Evolutionary conservation across 116 monocot species (phyloP), one percentile per base, ranked within the genome.

Genomic region (Zostera marina): DNA sequence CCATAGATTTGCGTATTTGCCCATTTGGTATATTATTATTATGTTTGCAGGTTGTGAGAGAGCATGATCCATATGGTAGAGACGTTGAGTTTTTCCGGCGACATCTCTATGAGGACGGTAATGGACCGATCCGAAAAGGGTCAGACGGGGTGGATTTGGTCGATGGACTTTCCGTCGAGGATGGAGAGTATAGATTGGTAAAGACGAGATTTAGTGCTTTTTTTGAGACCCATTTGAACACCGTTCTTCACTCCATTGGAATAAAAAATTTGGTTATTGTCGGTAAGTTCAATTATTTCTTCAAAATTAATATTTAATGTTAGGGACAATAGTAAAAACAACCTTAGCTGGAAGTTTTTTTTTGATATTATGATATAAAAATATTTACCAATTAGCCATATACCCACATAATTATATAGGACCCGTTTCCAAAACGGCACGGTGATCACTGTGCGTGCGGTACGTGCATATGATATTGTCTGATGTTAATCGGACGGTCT

Each of bases 181-280:
- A 82, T 68, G 79, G 80, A 15, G 94, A 96, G 10, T 88, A 88
- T 61, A 85, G 88, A 58, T 54, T 96, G 41, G 80, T 80, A 38
- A 96, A 96, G 71, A 88, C 85, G 11, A 81, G 94, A 10, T 96
- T 96, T 65, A 96, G 94, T 66, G 94, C 94, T 23, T 96, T 96
- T 59, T 88, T 85, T 70, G 70, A 71, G 10, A 96, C 94, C 13
- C 70, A 81, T 52, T 82, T 96, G 22, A 77, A 88, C 74, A 79
- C 85, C 8, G 62, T 96, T 56, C 88, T 96, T 41, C 74, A 70
- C 51, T 67, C 59, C 53, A 68, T 67, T 68, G 85, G 82, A 44
- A 78, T 88, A 66, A 82, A 76, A 57, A 85, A 47, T 32, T 67
- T 96, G 63, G 80, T 96, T 63, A 63, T 96, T 63, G 78, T 80